Conservation (phyloP, 1,284 basidiomycete species). For the Puccinia novopanici region DNA sequence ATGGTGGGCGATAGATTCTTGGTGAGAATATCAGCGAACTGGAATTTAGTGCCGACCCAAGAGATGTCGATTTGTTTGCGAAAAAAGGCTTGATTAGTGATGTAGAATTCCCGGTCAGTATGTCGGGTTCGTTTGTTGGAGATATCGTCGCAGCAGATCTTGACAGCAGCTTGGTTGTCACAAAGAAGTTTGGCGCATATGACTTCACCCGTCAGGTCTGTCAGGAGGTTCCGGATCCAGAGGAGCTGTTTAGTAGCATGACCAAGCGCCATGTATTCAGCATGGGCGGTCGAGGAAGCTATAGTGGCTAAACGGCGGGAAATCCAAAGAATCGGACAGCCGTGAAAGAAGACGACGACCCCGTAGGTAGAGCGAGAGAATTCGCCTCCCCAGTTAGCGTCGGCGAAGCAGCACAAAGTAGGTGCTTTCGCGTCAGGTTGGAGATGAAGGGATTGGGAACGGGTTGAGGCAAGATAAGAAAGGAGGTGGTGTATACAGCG, state of each 20-base stretch:
- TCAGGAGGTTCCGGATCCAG: not conserved
- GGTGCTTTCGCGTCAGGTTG: no score
- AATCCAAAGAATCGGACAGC: no score
- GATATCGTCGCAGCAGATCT: not conserved
- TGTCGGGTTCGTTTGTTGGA: not conserved
- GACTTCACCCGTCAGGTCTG: not conserved
- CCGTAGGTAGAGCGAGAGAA: no score
- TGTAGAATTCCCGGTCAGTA: constrained; percentile 11
- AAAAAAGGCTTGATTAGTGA: no score
- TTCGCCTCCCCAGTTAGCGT: constrained; percentile 33
- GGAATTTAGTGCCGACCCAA: not conserved
- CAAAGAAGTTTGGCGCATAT: not conserved
- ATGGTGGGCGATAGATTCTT: not conserved
- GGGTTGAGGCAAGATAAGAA: not conserved
- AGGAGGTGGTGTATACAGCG: not conserved
- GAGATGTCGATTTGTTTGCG: not conserved
- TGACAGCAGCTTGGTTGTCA: constrained; percentile 5
- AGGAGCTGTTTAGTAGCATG: not conserved
- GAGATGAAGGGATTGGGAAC: not conserved
- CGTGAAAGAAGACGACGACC: no score
- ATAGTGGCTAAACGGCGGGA: no score
- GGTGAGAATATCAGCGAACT: not conserved
- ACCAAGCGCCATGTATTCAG: no score
- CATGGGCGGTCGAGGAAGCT: no score
- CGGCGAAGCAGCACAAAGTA: not conserved